Base-by-base conservation (phyloP, 768 basidiomycete species). In the Harrya chromipes region DNA sequence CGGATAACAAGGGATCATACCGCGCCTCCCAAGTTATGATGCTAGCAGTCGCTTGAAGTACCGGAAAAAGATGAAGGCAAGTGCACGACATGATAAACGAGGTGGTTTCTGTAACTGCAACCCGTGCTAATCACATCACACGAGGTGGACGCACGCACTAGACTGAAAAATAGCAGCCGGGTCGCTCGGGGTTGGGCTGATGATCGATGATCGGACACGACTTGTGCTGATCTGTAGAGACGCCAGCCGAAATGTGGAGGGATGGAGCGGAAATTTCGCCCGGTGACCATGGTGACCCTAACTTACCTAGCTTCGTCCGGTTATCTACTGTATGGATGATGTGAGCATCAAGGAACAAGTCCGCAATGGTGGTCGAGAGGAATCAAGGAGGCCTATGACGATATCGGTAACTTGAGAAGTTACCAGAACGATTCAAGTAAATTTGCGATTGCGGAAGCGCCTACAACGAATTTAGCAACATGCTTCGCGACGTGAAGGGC, bases 361-460 rank as follows among this genome's bases (percentile, higher is more conserved):
- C 55, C 51, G 56, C 47, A 40, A 45, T 34, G 33, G 53, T 37
- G 58, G 48, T 61, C 52, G 41, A 56, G 50, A 47, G 43, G 27
- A 20, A 47, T 38, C 47, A 29, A 46, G 35, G 27, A 33, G 20
- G 23, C 24, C 37, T 31, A 16, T 13, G 13, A 38, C 16, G 17
- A 13, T 46, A 10, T 41, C 64, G 64, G 66, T 54, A 38, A 59
- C 51, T 46, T 51, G 46, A 44, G n/a, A 55, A 55, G 43, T 56
- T 21, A 42, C 64, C 66, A 53, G 31, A 27, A 53, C 38, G 37
- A 16, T 33, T 33, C 1, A 14, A 14, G 50, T 34, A 41, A 27
- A 47, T 40, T 43, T 6, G 26, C 20, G 23, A 40, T 43, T 6
- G 26, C 19, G 26, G 19, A 46, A 49, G 43, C 36, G 37, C 54